Percentiles rank a stretch among this genome's conserved stretches.
Evolutionary conservation across 306 rosid genomes (phyloP).

Genomic region (Casuarina glauca): DNA sequence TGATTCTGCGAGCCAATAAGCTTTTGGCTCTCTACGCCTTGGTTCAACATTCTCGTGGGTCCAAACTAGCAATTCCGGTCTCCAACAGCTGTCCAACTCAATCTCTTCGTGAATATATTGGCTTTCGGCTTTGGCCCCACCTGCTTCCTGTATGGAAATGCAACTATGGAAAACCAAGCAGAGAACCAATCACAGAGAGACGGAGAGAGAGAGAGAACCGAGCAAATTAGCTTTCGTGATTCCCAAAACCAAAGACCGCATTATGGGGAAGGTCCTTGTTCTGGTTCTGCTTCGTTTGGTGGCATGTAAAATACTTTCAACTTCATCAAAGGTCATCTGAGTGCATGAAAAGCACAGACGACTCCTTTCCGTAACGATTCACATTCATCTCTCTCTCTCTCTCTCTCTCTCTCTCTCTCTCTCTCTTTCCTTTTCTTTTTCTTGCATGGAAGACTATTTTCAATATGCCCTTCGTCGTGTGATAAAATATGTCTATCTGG

Average conservation of each 20-base stretch:
- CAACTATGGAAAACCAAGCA: slow-evolving; percentile 36
- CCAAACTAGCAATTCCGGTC: slow-evolving; percentile 42
- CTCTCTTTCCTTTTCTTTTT: slow-evolving; percentile 31
- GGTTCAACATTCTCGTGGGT: slow-evolving; percentile 35
- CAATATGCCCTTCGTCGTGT: slow-evolving; percentile 36
- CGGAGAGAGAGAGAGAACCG: slow-evolving; percentile 16
- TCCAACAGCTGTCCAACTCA: slow-evolving; percentile 50
- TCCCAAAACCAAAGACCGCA: slow-evolving; percentile 50
- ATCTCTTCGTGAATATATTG: slow-evolving; percentile 31
- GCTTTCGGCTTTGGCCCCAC: slow-evolving; percentile 58
- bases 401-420: slow-evolving; percentile 21
- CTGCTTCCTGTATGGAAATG: slow-evolving; percentile 28
- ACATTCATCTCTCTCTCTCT: slow-evolving; percentile 20
- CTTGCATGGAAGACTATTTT: slow-evolving; percentile 27
- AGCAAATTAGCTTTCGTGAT: slow-evolving; percentile 42
- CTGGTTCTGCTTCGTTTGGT: slow-evolving; percentile 32
- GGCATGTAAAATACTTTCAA: slow-evolving; percentile 35
- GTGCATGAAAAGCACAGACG: slow-evolving; percentile 16
- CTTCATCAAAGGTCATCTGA: slow-evolving; percentile 33
- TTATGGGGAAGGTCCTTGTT: slow-evolving; percentile 44
- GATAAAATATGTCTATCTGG: slow-evolving; percentile 30
- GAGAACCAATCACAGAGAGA: slow-evolving; percentile 20
- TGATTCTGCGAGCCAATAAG: slow-evolving; percentile 53
- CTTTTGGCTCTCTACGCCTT: slow-evolving; percentile 46
- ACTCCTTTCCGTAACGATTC: slow-evolving; percentile 30